Base-by-base conservation (phyloP, 345 rosid genomes). In the Syzygium grande region DNA sequence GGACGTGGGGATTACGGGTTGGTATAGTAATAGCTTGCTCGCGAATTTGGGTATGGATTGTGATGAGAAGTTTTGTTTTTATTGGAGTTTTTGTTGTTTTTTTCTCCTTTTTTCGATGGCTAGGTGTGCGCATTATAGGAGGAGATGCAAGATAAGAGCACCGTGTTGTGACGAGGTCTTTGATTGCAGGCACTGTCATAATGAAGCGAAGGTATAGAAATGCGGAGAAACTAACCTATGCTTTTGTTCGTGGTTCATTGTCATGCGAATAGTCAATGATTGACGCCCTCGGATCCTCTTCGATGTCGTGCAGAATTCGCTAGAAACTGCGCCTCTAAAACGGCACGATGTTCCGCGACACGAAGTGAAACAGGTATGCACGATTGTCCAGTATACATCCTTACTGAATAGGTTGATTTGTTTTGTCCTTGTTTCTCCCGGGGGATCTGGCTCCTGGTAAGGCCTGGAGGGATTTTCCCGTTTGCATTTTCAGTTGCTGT, bases 161-260 rank as follows among this genome's bases (percentile, higher is more conserved):
- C 98, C 99, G 16, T 96, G 99, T 84, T 97, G 99, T 68, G 90
- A 94, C 89, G 96, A 96, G 88, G 87, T 96, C 23, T 96, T 94
- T 90, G 89, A 94, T 91, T 97, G 99, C 90, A 94, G 99, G 88
- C 97, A 96, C 92, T 97, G 99, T 88, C 99, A 97, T 86, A 97
- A 95, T 52, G 98, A 96, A 91, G 91, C 92, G 61, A 97, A 94
- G 97, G 99, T 96, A 89, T 17, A 54, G 49, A 52, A 38, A 53
- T 49, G 9, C 21, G 17, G 17, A 11, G 17, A 84, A 23, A 29
- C 10, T 23, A 14, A 17, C 46, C 29, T 22, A 19, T 77, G 11
- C 43, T 38, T 34, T 12, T 63, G 65, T 51, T 19, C 68, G 5
- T 5, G 25, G 4, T 85, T 73, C 34, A 56, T 61, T 63, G 5